Conservation (phyloP, 768 basidiomycete species). For the Amanita thiersii region DNA sequence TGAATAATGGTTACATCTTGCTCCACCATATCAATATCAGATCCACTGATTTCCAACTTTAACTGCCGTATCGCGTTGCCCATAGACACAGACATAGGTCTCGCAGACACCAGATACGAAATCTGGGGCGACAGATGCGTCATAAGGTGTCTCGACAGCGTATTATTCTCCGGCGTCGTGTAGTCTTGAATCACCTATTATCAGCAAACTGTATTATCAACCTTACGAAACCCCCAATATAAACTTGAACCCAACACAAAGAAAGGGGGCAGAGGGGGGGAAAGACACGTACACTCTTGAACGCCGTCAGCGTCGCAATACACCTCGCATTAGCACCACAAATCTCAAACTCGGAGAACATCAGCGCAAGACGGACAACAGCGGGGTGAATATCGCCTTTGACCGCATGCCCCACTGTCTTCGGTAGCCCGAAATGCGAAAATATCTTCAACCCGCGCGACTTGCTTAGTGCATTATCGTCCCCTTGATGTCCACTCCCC, state of each 20-base stretch:
- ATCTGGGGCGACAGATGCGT: conserved; percentile 92
- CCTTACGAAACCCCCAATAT: too few relatives aligned
- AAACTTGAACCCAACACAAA: too few relatives aligned
- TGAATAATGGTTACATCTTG: conserved; percentile 62
- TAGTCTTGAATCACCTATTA: conserved; percentile 88
- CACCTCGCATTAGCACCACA: conserved; percentile 94
- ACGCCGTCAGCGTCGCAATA: conserved; percentile 84
- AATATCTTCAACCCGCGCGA: conserved; percentile 75
- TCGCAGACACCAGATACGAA: conserved; percentile 76
- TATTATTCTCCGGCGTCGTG: conserved; percentile 76
- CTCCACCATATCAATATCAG: conserved; percentile 90
- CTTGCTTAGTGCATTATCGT: conserved; percentile 26
- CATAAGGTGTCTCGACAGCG: conserved; percentile 86
- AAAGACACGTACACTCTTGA: conserved; percentile 69
- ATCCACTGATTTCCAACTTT: conserved; percentile 89
- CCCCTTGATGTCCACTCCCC: conserved; percentile 10
- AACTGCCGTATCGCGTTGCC: conserved; percentile 91
- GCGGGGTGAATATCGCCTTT: conserved; percentile 91
- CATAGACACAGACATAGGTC: conserved; percentile 91
- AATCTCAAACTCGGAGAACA: conserved; percentile 89
- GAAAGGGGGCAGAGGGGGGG: conserved; percentile 5
- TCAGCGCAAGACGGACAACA: conserved; percentile 77
- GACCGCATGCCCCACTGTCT: conserved; percentile 38
- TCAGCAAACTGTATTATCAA: conserved; percentile 6
- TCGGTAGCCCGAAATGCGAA: conserved; percentile 78